Percentiles rank a stretch among this genome's conserved stretches.
Evolutionary conservation across 2,329 filamentous ascomycete genomes (phyloP).

Genomic region (Ascomycota sp.): DNA sequence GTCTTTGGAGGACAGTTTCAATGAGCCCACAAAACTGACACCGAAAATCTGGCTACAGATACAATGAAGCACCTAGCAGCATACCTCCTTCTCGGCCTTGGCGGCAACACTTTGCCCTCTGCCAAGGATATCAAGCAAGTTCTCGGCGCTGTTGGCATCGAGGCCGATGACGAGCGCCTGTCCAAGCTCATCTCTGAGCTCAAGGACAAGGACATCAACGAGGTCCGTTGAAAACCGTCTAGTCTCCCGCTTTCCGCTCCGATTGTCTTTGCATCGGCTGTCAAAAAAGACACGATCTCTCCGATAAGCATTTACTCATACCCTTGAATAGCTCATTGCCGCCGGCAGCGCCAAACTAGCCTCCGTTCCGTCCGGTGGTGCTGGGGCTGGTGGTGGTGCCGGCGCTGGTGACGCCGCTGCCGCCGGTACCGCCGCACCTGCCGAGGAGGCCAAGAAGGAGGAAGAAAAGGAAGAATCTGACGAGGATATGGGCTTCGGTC

Average conservation of each 20-base stretch:
- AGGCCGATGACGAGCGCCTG: conserved; percentile 77
- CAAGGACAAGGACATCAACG: conserved; percentile 76
- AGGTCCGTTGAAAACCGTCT: conserved; percentile 32
- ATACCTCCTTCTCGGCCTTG: conserved; percentile 91
- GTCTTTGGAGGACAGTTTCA: background rate
- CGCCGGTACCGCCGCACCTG: conserved; percentile 40
- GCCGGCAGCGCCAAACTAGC: conserved; percentile 86
- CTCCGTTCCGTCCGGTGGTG: conserved; percentile 86
- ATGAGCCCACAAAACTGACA: conserved; percentile 6
- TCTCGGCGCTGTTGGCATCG: conserved; percentile 84
- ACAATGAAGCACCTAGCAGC: conserved; percentile 99
- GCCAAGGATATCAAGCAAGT: conserved; percentile 73
- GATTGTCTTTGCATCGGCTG: background rate
- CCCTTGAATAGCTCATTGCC: conserved; percentile 51
- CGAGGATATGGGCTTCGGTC: conserved; percentile 61
- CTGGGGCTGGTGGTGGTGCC: conserved; percentile 49
- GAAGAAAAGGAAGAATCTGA: conserved; percentile 70
- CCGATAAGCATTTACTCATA: too few species aligned
- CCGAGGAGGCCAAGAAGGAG: conserved; percentile 41
- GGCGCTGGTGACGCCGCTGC: conserved; percentile 47
- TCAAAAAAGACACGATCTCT: background rate
- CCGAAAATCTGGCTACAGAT: conserved; percentile 14
- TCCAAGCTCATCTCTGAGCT: conserved; percentile 77
- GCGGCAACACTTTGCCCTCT: conserved; percentile 76
- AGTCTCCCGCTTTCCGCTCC: background rate